These are phyloP conservation scores for Cordia subcordata DNA, from an alignment of 257 asterid species.

Conservation along the genomic window DNA sequence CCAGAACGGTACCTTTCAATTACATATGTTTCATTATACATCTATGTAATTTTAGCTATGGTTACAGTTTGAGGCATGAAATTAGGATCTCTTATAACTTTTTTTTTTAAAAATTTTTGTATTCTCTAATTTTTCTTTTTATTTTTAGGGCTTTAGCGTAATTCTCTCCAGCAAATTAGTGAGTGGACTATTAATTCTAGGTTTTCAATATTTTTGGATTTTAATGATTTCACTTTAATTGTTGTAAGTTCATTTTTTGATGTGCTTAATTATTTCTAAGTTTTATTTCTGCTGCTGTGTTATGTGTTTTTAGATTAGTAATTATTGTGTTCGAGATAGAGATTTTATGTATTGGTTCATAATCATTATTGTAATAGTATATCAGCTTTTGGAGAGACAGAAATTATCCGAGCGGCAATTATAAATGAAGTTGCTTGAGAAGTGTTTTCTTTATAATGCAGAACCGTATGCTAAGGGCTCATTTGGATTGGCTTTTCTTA, in stretches of 20 bases:
- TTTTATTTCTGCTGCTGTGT: not conserved
- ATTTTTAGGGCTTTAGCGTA: slow-evolving; percentile 40
- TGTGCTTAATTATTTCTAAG: not conserved
- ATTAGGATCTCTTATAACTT: slow-evolving; percentile 59
- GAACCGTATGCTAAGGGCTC: too few species aligned
- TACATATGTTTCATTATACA: slow-evolving; percentile 19
- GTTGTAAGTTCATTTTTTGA: not conserved
- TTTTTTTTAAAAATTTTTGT: slow-evolving; percentile 11
- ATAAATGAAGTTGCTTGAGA: not conserved
- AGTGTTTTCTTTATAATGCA: not conserved
- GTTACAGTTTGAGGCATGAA: slow-evolving; percentile 32
- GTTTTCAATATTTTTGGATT: not conserved
- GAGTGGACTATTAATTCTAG: slow-evolving; percentile 10
- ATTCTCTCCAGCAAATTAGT: slow-evolving; percentile 11
- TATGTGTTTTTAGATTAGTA: not conserved
- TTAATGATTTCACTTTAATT: not conserved
- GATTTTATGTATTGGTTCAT: not conserved
- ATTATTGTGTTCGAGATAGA: not conserved
- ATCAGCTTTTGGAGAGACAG: not conserved
- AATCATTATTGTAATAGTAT: not conserved
- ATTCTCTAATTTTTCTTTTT: too few species aligned
- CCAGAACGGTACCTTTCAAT: slow-evolving; percentile 31
- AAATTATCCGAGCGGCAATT: too few species aligned
- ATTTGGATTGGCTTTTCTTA: too few species aligned
- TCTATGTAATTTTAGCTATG: slow-evolving; percentile 21